A percentile compares a stretch with the other conserved stretches of the same genome.
phyloP scores from a whole-genome alignment of 2,329 filamentous ascomycete species.

The Colletotrichum cereale region DNA sequence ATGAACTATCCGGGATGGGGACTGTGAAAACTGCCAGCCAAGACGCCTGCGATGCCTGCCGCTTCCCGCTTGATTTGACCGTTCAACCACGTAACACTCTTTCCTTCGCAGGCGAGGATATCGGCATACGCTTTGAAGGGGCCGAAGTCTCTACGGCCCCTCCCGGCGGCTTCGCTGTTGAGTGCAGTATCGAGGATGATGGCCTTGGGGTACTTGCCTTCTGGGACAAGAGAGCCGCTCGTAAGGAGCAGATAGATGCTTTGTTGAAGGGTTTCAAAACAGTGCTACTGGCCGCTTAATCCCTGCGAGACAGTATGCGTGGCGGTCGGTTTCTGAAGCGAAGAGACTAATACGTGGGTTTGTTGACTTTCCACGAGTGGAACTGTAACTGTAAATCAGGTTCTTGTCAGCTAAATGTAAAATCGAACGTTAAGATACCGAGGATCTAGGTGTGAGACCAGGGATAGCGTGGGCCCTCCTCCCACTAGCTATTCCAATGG shows the following conservation, averaged over 20 bases:
- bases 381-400: background rate
- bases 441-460: no score
- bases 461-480: no score
- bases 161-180: conserved; percentile 19
- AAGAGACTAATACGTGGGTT: background rate
- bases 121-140: conserved; percentile 7
- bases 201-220: background rate
- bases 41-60: conserved; percentile 28
- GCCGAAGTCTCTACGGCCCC: background rate
- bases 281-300: background rate
- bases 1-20: conserved; percentile 17
- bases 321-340: background rate
- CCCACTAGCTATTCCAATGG: no score
- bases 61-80: conserved; percentile 20
- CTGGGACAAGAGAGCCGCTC: conserved; percentile 16
- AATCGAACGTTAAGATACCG: no score
- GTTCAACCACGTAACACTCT: conserved; percentile 15
- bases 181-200: conserved; percentile 11
- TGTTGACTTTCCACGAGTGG: background rate
- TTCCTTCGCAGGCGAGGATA: conserved; percentile 11
- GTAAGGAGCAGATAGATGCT: background rate
- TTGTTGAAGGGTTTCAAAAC: conserved; percentile 14
- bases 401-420: background rate
- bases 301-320: background rate
- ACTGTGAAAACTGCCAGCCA: conserved; percentile 8